Evolutionary conservation across 148 eudicot species (phyloP).

Genomic region (Rhododendron ovatum): DNA sequence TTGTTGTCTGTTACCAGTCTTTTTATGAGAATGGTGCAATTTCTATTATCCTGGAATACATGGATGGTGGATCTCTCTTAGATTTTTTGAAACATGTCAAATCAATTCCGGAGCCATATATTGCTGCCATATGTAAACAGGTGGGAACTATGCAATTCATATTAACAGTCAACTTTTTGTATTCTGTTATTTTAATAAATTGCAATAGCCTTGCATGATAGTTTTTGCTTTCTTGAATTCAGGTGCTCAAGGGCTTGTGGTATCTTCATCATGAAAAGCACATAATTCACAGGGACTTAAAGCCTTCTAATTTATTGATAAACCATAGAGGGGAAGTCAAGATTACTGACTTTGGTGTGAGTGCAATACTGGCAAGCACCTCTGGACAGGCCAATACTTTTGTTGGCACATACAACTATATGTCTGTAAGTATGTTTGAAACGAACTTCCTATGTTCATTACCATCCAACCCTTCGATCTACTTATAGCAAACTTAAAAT

Average conservation of each 20-base stretch:
- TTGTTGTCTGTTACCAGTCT: conserved; percentile 88
- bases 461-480: background rate
- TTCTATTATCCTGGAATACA: conserved; percentile 93
- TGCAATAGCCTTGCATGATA: background rate
- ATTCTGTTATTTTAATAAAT: background rate
- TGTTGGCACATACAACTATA: conserved; percentile 89
- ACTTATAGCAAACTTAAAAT: background rate
- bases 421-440: conserved; percentile 67
- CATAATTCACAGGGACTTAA: conserved; percentile 90
- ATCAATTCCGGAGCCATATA: conserved; percentile 80
- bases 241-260: conserved; percentile 91
- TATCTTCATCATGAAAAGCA: conserved; percentile 97
- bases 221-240: conserved; percentile 14
- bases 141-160: conserved; percentile 26
- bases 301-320: conserved; percentile 92
- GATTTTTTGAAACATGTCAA: conserved; percentile 75
- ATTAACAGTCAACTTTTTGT: background rate
- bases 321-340: conserved; percentile 97
- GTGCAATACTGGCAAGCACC: conserved; percentile 86
- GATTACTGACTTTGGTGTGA: conserved; percentile 98
- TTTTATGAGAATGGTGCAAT: conserved; percentile 87
- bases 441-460: background rate
- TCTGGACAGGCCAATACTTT: conserved; percentile 87
- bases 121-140: conserved; percentile 95
- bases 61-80: conserved; percentile 97